Evolutionary conservation across 306 rosid genomes (phyloP), one percentile per base, ranked within the genome.

Genomic region (Echinosophora koreensis): DNA sequence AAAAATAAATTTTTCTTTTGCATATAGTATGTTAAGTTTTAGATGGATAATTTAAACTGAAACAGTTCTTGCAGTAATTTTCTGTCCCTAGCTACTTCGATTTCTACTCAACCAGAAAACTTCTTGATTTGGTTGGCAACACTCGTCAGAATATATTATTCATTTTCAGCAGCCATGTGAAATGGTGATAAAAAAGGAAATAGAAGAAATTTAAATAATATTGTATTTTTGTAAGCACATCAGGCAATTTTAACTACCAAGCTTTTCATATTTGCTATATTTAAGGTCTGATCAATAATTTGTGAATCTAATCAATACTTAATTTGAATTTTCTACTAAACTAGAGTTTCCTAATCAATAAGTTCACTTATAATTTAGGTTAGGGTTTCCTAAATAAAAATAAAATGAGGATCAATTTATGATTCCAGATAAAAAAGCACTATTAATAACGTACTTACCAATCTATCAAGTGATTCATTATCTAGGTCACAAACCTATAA

Each of bases 101-200:
- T 16, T 73, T 58, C 32, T 62, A 62, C 66, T 71, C 72, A 71
- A 49, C 66, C 16, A 54, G 50, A 39, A 7, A 35, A 41, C 11
- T 46, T 50, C 8, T 71, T 49, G 32, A 57, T 51, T 16, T 14
- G 52, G 12, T 60, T 28, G 47, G 3, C 63, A 51, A 78, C 34
- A 78, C 34, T 70, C 14, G 51, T 70, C 44, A 18, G 34, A 34
- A 34, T 41, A 78, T 4, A 32, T 59, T 18, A 27, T 41, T 14
- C 35, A 59, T 18, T 62, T 62, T 80, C 71, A 64, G 55, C 55
- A 69, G 32, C 52, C 72, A 71, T 12, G 47, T 18, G 55, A 71
- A 50, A 61, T 60, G 37, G 65, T 14, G 12, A 60, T 47, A 64
- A 34, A 52, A 44, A 65, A 41, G 50, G 55, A 62, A 73, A 69